Evolutionary conservation across 306 rosid species (phyloP), one percentile per base, ranked within the genome.

Genomic region (Albizia julibrissin): DNA sequence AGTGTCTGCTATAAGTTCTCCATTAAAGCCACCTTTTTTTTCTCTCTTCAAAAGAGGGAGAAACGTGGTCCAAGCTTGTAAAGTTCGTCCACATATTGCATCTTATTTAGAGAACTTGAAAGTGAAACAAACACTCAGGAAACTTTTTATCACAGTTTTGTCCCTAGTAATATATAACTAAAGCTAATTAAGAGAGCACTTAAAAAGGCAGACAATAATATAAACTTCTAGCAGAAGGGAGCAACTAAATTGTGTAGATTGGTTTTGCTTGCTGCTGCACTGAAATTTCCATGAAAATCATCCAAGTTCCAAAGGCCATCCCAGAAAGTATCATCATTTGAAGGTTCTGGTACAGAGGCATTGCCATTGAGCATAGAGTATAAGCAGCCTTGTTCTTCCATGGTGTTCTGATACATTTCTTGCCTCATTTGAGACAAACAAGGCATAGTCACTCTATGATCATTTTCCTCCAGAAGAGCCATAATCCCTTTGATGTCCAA

Each of bases 281-380:
- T 83, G 77, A 83, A 86, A 76, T 75, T 87, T 2, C 86, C 93
- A 72, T 92, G 92, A 81, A 83, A 29, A 80, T 91, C 95, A 81
- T 91, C 98, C 89, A 90, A 69, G 87, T 87, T 92, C 98, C 95
- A 94, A 10, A 91, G 15, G 3, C 92, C 89, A 84, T 92, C 96
- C 97, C 90, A 94, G 9, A 89, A 62, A 29, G 22, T 43, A 42
- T 91, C 95, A 44, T 91, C 92, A 2, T 69, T 78, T 67, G 77
- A 72, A 39, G 86, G 64, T 72, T 89, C 93, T 71, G 86, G 83
- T 47, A 80, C 83, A 56, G 89, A 67, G 39, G 43, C 85, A 81
- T 82, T 85, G 68, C 79, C 75, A 69, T 81, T 84, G 24, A 89
- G 67, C 90, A 86, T 80, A 58, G 97, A 85, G 82, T 76, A 79